Evolutionary conservation across 1,284 basidiomycete species (phyloP).

Genomic region (Phylloboletellus chloephorus): DNA sequence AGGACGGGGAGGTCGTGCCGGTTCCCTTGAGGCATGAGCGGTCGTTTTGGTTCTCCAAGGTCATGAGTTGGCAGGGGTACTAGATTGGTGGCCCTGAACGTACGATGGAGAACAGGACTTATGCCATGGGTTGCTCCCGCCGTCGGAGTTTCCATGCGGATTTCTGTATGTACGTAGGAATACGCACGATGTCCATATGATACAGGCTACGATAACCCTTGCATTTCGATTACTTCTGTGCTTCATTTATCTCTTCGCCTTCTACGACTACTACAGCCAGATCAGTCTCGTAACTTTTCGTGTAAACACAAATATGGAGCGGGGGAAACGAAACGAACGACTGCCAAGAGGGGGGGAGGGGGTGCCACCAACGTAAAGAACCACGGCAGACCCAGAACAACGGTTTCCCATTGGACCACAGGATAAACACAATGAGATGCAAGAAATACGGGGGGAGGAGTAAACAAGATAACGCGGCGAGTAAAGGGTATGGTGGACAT

Average conservation of each 20-base stretch:
- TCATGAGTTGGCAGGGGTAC: constrained; percentile 47
- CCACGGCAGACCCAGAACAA: constrained; percentile 16
- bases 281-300: constrained; percentile 24
- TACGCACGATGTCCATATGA: constrained; percentile 29
- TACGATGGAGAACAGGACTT: no score
- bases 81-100: no score
- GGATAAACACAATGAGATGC: constrained; percentile 24
- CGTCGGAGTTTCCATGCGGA: background rate
- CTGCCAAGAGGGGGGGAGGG: constrained; percentile 1
- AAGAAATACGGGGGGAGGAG: constrained; percentile 22
- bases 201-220: constrained; percentile 28
- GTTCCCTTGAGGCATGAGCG: constrained; percentile 79
- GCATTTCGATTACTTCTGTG: constrained; percentile 32
- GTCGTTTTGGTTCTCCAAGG: constrained; percentile 91
- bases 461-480: constrained; percentile 32
- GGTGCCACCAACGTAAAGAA: constrained; percentile 19
- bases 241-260: constrained; percentile 18
- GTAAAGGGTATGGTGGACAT: constrained; percentile 30
- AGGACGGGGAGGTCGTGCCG: constrained; percentile 68
- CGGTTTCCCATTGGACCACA: constrained; percentile 21
- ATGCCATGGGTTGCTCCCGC: background rate
- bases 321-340: constrained; percentile 16
- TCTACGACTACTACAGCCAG: constrained; percentile 30
- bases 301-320: constrained; percentile 23
- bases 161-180: background rate